Percentiles rank a stretch among this genome's conserved stretches.
These are phyloP conservation scores for Immersiporthe knoxdaviesiana DNA, from an alignment of 2,329 filamentous ascomycete genomes.

Conservation along the genomic window DNA sequence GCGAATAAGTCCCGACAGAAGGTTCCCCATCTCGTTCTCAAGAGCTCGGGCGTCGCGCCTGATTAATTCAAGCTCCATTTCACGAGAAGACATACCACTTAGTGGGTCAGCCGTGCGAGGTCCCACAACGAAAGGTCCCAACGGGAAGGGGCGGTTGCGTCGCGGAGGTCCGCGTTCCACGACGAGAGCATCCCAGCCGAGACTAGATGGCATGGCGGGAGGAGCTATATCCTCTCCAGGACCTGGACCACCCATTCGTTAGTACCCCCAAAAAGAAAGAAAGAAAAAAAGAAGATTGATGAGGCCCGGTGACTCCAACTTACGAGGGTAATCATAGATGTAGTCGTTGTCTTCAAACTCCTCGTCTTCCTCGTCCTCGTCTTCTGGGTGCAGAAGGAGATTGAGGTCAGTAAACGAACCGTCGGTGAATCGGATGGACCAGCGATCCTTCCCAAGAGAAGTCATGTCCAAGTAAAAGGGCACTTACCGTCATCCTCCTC, in stretches of 20 bases:
- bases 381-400: slow-evolving; percentile 29
- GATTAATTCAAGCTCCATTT: slow-evolving; percentile 18
- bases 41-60: slow-evolving; percentile 19
- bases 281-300: not conserved
- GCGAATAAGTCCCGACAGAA: slow-evolving; percentile 23
- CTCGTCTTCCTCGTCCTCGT: slow-evolving; percentile 70
- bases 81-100: slow-evolving; percentile 47
- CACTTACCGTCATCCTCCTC: slow-evolving; percentile 63
- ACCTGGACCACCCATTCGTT: slow-evolving; percentile 27
- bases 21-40: slow-evolving; percentile 22
- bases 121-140: slow-evolving; percentile 55
- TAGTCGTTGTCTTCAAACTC: slow-evolving; percentile 70
- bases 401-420: slow-evolving; percentile 30
- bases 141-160: slow-evolving; percentile 65
- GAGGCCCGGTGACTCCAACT: slow-evolving; percentile 39
- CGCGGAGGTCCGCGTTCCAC: slow-evolving; percentile 54
- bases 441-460: not conserved
- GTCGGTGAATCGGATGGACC: not conserved
- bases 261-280: no score
- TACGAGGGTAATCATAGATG: slow-evolving; percentile 63
- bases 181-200: slow-evolving; percentile 62
- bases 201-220: slow-evolving; percentile 47
- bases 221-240: slow-evolving; percentile 48
- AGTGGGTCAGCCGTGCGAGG: slow-evolving; percentile 52
- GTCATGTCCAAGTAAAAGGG: not conserved